Base-by-base conservation (phyloP, 345 rosid species). In the Boechera divaricarpa region DNA sequence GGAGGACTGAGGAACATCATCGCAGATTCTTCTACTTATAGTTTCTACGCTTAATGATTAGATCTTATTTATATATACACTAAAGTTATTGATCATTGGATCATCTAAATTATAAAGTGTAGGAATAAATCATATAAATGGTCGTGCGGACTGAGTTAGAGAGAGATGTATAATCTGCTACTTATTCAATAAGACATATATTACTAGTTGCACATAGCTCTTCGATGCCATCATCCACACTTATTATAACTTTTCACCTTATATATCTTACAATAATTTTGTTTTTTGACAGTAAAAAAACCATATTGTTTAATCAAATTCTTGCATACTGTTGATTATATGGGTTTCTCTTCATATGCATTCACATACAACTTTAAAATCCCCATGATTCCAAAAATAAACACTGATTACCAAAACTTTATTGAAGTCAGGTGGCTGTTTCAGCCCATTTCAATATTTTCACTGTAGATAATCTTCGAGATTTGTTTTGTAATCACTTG, bases 1-100 rank as follows among this genome's bases (percentile, higher is more conserved):
- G 99, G 99, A 38, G 99, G 98, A 31, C 77, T 95, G 16, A 84
- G 98, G 80, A 92, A 90, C 86, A 95, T 95, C 41, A 65, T 90
- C 10, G 49, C 83, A 0, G 98, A 95, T 83, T 84, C 99, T 65
- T 87, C 94, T 38, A 87, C 95, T 6, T 95, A 89, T 69, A 85
- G 82, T 28, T 95, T 95, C 85, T 95, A 95, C 63, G 75, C 92
- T 44, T 95, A 67, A 26, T 47, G 12, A 68, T 21, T 8, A 16
- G 35, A 63, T 45, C 5, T 10, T 52, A 49, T 18, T 49, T 49
- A 49, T 36, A 11, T 48, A 24, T 38, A 7, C 7, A 41, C 70
- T 26, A 47, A 39, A 53, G 15, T 8, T 21, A 68, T 44, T 39
- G 72, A 36, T 64, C 80, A 44, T 0, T 63, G 41, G 55, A 60